Evolutionary conservation across 2,329 filamentous ascomycete genomes (phyloP), one percentile per base, ranked within the genome.

Genomic region (Fusarium euwallaceae): DNA sequence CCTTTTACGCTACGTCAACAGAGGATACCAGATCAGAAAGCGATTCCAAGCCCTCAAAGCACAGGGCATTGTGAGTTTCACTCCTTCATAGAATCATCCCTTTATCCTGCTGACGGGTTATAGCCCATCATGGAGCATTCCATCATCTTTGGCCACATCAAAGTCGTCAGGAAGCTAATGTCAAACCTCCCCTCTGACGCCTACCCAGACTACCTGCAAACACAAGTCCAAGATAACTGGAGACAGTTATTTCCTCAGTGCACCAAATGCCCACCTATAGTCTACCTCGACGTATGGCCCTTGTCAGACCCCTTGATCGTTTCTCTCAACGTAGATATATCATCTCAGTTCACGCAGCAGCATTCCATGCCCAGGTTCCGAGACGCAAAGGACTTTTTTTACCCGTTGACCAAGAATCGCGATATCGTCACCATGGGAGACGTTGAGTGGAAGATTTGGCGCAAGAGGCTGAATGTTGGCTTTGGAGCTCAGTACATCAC

Each of bases 401-500:
- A 64, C 10, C 83, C 82, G 2, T 64, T 84, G 9, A 83, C 82
- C 2, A 72, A 75, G 27, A 78, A 76, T 16, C 55, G 76, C 4
- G 83, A 85, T 60, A 69, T 85, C 1, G 65, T 81, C 4, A 79
- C 78, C 7, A 76, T 77, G 45, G 80, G 83, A 9, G 82, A 82
- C 2, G 67, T 58, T 4, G 67, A 70, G 29, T 81, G 79, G 66
- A 75, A 77, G 34, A 36, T 77, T 9, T 84, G 82, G 80, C 81
- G 61, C 66, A 73, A 73, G 34, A 64, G 79, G 22, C 80, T 85
- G 34, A 84, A 79, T 27, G 83, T 81, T 1, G 82, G 80, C 2
- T 85, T 85, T 68, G 84, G 82, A 56, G 73, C 78, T 22, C 78
- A 82, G 60, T 84, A 82, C 56, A 66, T 85, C 53, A 76, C 75